Base-by-base conservation (phyloP, 2,329 filamentous ascomycete species). In the Botrytis hyacinthi region DNA sequence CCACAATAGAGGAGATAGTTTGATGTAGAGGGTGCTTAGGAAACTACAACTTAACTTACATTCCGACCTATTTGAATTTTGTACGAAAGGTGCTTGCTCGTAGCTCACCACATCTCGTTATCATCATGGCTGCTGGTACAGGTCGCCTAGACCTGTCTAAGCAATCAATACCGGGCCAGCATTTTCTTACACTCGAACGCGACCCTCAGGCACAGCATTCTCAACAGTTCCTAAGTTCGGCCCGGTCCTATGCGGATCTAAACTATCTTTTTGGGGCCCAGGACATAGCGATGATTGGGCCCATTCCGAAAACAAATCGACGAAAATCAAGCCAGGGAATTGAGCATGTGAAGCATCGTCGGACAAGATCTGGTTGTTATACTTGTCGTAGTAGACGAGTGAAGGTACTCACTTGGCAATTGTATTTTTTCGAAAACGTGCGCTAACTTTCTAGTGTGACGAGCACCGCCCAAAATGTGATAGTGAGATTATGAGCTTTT, bases 311-410 rank as follows among this genome's bases (percentile, higher is more conserved):
- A 59, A 74, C 78, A 60, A 79, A 78, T 73, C 75, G 80, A 66
- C 78, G 79, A 54, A 81, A 79, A 73, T 76, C 78, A 22, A 77
- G 67, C 32, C 76, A 78, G 62, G 74, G 74, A 66, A 73, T 75
- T 61, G 79, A 80, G n/a, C 76, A 79, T 80, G 92, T 97, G 77
- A 98, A 98, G 83, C 95, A 98, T 82, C 92, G 95, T 75, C 90
- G 96, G 78, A 98, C 96, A 61, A 88, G 96, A 78, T 98, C 94
- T 76, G 96, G 96, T 42, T 99, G 96, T 84, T 98, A 89, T 81
- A 98, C 95, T 65, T 99, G 96, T 83, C 89, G 96, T 74, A 91
- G 91, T 79, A 89, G 96, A 77, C 89, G 96, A 82, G 95, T 98
- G 70, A 98, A 92, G 86, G 90, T 90, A 84, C 76, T 80, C 68